Conservation (phyloP, 371 early-diverging fungal species). For the Dentiscutata heterogama region DNA sequence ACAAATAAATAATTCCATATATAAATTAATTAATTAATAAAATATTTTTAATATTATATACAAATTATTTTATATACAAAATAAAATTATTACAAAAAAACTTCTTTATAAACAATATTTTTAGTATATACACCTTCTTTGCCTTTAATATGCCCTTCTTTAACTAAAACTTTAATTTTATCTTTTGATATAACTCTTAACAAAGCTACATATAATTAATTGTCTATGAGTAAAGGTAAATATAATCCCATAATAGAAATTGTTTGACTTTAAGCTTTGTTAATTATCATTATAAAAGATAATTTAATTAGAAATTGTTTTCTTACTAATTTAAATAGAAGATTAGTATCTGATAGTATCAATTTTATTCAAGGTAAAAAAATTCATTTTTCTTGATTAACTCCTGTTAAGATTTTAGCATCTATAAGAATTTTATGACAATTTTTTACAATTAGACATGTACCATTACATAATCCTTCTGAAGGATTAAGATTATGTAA, state of each 20-base stretch:
- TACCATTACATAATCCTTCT: constrained; percentile 54
- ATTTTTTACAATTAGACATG: constrained; percentile 45
- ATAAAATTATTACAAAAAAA: constrained; percentile 29
- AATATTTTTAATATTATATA: too few species aligned
- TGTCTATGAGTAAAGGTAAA: constrained; percentile 46
- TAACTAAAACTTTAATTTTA: not conserved
- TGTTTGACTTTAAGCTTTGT: constrained; percentile 44
- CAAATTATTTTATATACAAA: too few species aligned
- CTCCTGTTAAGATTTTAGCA: constrained; percentile 1
- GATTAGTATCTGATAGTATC: constrained; percentile 1
- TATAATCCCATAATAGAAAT: too few species aligned
- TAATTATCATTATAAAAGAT: too few species aligned
- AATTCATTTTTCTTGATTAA: not conserved
- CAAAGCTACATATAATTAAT: too few species aligned
- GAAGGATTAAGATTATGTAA: constrained; percentile 51
- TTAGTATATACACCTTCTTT: not conserved
- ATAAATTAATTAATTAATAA: too few species aligned
- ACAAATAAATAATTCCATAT: too few species aligned
- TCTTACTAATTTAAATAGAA: constrained; percentile 10
- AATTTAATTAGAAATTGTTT: constrained; percentile 48
- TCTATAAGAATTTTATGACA: not conserved
- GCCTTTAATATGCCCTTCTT: not conserved
- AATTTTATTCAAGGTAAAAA: constrained; percentile 17
- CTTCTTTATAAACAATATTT: constrained; percentile 21
- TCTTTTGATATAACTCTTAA: constrained; percentile 1